These are phyloP conservation scores for Posidonia oceanica DNA, from an alignment of 116 monocot genomes.

Conservation along the genomic window DNA sequence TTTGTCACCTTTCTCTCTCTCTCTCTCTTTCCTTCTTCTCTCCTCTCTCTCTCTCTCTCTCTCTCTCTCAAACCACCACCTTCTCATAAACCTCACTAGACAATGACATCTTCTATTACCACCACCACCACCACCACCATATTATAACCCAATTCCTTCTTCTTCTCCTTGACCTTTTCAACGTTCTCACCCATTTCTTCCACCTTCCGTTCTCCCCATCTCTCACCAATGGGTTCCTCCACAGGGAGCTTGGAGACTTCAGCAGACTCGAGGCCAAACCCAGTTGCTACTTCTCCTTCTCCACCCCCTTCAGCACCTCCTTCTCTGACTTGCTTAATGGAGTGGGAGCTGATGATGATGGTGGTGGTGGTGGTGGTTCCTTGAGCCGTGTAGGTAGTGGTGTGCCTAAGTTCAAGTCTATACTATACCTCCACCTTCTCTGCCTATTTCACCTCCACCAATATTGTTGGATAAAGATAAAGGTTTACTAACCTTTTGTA, in stretches of 20 bases:
- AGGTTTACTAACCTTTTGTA: too few species aligned
- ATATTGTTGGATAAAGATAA: too few species aligned
- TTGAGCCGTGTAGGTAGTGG: background rate
- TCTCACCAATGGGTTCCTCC: background rate
- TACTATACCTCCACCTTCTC: slow-evolving; percentile 37
- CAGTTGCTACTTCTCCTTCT: slow-evolving; percentile 1
- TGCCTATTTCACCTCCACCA: slow-evolving; percentile 44
- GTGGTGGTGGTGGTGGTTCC: background rate
- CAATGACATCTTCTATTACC: background rate
- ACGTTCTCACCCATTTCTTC: background rate
- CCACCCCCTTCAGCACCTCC: background rate
- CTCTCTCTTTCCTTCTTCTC: background rate
- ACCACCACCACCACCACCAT: background rate
- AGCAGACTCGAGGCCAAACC: background rate
- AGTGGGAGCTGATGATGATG: background rate
- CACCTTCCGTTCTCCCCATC: background rate
- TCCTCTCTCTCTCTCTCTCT: too few species aligned
- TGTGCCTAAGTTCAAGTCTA: slow-evolving; percentile 73
- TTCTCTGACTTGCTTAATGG: slow-evolving; percentile 8
- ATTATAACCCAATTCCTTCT: too few species aligned
- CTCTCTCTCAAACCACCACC: background rate
- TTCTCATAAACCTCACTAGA: background rate
- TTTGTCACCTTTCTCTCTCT: background rate
- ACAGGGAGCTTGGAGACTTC: slow-evolving; percentile 2
- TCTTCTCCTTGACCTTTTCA: background rate